These are phyloP conservation scores for Fusarium temperatum DNA, from an alignment of 2,329 filamentous ascomycete genomes.

Conservation along the genomic window DNA sequence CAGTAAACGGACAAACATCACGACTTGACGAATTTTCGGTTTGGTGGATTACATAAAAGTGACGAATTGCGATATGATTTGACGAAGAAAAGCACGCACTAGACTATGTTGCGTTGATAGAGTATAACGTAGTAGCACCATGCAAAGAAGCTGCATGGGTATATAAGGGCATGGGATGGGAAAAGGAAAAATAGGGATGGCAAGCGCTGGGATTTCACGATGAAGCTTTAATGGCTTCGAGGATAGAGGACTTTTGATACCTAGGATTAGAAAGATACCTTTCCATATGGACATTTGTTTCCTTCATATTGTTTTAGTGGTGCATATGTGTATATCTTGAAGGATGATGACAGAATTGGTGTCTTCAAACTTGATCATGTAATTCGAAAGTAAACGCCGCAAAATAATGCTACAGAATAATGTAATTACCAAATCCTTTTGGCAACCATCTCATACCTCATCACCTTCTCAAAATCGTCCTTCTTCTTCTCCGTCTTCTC, in stretches of 20 bases:
- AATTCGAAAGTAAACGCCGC: slow-evolving; percentile 9
- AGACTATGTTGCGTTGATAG: slow-evolving; percentile 29
- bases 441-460: slow-evolving; percentile 93
- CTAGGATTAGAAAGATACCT: slow-evolving; percentile 39
- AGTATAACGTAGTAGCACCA: slow-evolving; percentile 33
- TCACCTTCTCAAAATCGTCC: slow-evolving; percentile 68
- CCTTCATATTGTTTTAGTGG: background rate
- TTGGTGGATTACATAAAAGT: slow-evolving; percentile 20
- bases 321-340: background rate
- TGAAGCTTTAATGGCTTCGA: slow-evolving; percentile 11
- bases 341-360: background rate
- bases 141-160: slow-evolving; percentile 16
- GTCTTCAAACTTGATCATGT: background rate
- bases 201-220: slow-evolving; percentile 28
- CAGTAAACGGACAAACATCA: slow-evolving; percentile 33
- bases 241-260: slow-evolving; percentile 32
- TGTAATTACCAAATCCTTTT: slow-evolving; percentile 87
- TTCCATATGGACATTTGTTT: slow-evolving; percentile 14
- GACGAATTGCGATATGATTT: slow-evolving; percentile 40
- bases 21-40: slow-evolving; percentile 28
- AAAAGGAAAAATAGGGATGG: slow-evolving; percentile 14
- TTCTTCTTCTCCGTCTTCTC: slow-evolving; percentile 58
- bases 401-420: slow-evolving; percentile 8
- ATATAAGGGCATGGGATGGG: slow-evolving; percentile 7
- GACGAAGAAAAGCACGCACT: slow-evolving; percentile 36